Evolutionary conservation across 345 rosid species (phyloP), one percentile per base, ranked within the genome.

Genomic region (Rhizophora mangle): DNA sequence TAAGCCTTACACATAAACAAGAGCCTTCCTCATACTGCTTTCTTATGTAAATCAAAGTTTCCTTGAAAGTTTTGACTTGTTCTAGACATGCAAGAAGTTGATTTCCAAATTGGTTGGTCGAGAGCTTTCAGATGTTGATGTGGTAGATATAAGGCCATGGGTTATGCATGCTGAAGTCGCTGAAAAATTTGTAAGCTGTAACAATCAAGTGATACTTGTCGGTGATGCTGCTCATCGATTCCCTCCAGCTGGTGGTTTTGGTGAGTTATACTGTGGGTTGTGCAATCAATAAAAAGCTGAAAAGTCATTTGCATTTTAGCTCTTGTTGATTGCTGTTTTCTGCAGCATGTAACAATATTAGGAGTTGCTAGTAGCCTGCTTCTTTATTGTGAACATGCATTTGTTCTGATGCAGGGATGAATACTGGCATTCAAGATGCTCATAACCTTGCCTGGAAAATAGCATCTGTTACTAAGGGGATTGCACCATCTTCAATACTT

Each of bases 231-330:
- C 93, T 74, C 98, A 92, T 72, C 89, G 90, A 43, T 88, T 92
- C 71, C 99, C 97, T 71, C 97, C 97, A 53, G 96, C 99, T 63
- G 99, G 96, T 81, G 99, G 97, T 74, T 95, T 95, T 78, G 98
- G 99, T 90, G 71, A 82, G 93, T 86, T 49, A 5, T 32, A 1
- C 21, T 22, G 8, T 36, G 55, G 15, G 24, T 39, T 27, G 7
- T 68, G 53, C 34, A 21, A 34, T 27, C 60, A 6, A 53, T 62
- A 64, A 22, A 63, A 60, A 20, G 9, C 13, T 22, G 18, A 65
- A 15, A 43, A 49, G 32, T 52, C 53, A 47, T 32, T 32, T 29
- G 13, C 19, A 11, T 29, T 22, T 34, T 55, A 68, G 65, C 21
- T 24, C 34, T 30, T 58, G 36, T 6, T 21, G 21, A 72, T 39